Evolutionary conservation across 495 filamentous ascomycete species (phyloP).

Genomic region (Amorphotheca resinae): DNA sequence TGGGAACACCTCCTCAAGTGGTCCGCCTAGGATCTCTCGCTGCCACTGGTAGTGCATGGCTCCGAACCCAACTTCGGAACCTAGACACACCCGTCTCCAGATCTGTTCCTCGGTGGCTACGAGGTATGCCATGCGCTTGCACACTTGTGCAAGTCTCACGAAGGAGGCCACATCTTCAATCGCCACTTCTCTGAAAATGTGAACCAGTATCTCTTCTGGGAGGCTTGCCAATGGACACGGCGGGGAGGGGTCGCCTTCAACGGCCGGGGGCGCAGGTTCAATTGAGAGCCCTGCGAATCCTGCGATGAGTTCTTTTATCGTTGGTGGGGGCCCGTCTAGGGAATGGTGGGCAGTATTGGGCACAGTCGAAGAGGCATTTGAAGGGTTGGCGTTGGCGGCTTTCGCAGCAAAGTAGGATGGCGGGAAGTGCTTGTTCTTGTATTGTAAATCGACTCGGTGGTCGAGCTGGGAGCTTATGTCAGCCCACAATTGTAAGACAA

Average conservation of each 20-base stretch:
- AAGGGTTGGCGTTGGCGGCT: conserved; percentile 37
- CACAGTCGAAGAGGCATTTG: conserved; percentile 38
- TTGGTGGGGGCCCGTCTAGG: conserved; percentile 39
- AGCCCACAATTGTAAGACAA: conserved; percentile 6
- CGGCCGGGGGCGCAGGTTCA: conserved; percentile 32
- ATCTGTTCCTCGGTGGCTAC: conserved; percentile 77
- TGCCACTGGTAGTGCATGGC: conserved; percentile 77
- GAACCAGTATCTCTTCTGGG: conserved; percentile 71
- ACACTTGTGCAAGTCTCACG: conserved; percentile 67
- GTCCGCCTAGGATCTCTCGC: conserved; percentile 45
- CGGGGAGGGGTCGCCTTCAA: conserved; percentile 53
- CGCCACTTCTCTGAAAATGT: conserved; percentile 60
- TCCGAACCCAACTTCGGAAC: conserved; percentile 59
- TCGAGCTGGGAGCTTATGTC: conserved; percentile 49
- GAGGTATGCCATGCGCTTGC: conserved; percentile 75
- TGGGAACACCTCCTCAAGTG: conserved; percentile 25
- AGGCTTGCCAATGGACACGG: conserved; percentile 68
- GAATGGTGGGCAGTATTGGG: conserved; percentile 44
- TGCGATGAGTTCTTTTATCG: conserved; percentile 56
- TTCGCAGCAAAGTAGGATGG: conserved; percentile 36
- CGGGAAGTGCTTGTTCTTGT: conserved; percentile 83
- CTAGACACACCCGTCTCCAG: conserved; percentile 69
- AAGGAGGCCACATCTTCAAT: conserved; percentile 68
- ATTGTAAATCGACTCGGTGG: conserved; percentile 66
- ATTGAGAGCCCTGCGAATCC: conserved; percentile 61